Conservation (phyloP, 2,329 filamentous ascomycete genomes). For the Orbilia oligospora region DNA sequence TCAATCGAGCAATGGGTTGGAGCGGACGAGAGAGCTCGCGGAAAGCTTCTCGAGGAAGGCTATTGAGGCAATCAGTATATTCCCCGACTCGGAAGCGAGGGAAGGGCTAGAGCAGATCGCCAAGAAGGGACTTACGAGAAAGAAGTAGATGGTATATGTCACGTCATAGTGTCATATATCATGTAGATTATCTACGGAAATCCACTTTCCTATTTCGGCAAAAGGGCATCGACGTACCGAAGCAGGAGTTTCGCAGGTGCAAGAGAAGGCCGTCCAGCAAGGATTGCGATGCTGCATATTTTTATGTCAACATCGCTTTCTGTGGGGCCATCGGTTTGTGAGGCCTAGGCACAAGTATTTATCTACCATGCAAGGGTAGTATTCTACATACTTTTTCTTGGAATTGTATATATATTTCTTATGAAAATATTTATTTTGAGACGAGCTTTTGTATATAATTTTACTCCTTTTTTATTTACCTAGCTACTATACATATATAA, state of each 20-base stretch:
- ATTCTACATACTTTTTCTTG: conserved; percentile 5
- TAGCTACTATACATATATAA: conserved; percentile 20
- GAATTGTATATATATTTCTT: conserved; percentile 25
- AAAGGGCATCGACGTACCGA: neutral
- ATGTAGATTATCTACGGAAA: neutral
- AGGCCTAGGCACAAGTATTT: neutral
- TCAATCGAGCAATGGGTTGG: conserved; percentile 76
- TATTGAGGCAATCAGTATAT: conserved; percentile 83
- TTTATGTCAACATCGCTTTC: neutral
- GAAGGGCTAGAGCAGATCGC: conserved; percentile 93
- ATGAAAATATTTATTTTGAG: conserved; percentile 6
- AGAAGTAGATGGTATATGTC: conserved; percentile 64
- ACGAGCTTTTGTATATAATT: conserved; percentile 22
- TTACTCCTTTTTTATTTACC: neutral
- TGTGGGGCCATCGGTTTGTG: neutral
- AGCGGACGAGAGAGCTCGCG: conserved; percentile 90
- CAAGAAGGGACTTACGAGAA: conserved; percentile 72
- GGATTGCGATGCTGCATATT: neutral
- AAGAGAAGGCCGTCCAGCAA: neutral
- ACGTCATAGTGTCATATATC: neutral
- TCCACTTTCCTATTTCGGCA: conserved; percentile 9
- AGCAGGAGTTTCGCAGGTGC: neutral
- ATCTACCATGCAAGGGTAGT: neutral
- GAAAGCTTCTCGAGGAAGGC: conserved; percentile 92
- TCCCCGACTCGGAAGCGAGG: conserved; percentile 96